phyloP scores from a whole-genome alignment of 208 protist species.

The Acanthamoeba royreba region DNA sequence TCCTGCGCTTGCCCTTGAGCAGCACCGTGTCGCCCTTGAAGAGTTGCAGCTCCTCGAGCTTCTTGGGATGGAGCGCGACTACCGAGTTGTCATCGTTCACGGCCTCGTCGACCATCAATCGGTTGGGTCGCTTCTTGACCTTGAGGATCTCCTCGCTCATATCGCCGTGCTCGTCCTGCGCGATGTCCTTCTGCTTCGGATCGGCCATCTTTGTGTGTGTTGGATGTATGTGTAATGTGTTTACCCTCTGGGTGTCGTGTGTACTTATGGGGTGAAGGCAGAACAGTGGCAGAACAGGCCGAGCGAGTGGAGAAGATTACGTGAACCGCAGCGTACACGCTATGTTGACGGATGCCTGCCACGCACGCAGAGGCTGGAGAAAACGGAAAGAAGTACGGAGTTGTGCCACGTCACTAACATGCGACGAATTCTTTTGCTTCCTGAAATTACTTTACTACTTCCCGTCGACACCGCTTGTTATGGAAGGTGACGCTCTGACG shows the following conservation, averaged over 20 bases:
- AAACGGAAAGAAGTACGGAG: background rate
- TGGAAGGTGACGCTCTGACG: too few species aligned
- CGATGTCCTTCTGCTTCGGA: background rate
- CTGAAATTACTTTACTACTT: too few species aligned
- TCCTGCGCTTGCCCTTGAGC: constrained; percentile 98
- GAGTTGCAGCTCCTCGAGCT: constrained; percentile 96
- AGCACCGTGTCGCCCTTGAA: constrained; percentile 98
- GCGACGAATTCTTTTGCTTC: too few species aligned
- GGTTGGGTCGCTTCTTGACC: constrained; percentile 88
- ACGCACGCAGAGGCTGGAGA: background rate
- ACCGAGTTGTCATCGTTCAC: constrained; percentile 98
- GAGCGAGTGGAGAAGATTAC: constrained; percentile 37
- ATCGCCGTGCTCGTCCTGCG: constrained; percentile 9
- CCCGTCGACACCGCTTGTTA: too few species aligned
- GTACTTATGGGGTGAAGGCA: background rate
- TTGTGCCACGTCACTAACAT: background rate
- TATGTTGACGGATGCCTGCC: background rate
- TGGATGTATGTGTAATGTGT: background rate
- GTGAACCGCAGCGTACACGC: too few species aligned
- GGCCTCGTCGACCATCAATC: constrained; percentile 97
- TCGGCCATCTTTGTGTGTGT: background rate
- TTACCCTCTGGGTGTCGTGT: background rate
- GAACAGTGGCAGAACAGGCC: background rate
- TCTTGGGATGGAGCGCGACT: constrained; percentile 90
- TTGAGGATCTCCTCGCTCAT: constrained; percentile 79